These are phyloP conservation scores for Pleurotus salmoneostramineus DNA, from an alignment of 768 basidiomycete species.

Conservation along the genomic window DNA sequence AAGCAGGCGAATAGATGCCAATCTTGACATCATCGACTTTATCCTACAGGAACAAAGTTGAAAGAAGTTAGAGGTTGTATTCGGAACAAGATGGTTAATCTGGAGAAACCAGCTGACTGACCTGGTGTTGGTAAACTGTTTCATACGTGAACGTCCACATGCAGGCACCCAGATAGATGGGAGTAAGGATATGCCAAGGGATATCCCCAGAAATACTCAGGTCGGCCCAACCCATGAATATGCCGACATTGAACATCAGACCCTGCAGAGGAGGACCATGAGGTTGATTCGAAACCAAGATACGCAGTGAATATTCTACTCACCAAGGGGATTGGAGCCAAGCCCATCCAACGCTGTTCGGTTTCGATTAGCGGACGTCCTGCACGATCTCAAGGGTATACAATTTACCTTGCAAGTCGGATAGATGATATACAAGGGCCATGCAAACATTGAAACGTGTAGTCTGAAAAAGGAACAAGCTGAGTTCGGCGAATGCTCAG, in stretches of 20 bases:
- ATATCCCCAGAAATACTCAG: constrained; percentile 16
- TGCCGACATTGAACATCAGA: constrained; percentile 26
- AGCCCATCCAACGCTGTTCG: constrained; percentile 23
- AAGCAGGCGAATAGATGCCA: constrained; percentile 56
- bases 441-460: constrained; percentile 20
- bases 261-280: constrained; percentile 15
- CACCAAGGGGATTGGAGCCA: constrained; percentile 26
- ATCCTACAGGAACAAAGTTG: constrained; percentile 32
- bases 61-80: not conserved
- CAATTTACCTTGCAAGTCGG: constrained; percentile 28
- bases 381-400: not conserved
- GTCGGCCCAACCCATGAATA: constrained; percentile 28
- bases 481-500: not conserved
- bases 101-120: constrained; percentile 5
- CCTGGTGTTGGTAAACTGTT: constrained; percentile 29
- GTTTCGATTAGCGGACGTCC: not conserved
- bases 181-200: constrained; percentile 20
- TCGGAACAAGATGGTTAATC: too few species aligned
- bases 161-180: constrained; percentile 21
- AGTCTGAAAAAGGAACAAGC: constrained; percentile 11
- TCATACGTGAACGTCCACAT: constrained; percentile 28
- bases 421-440: constrained; percentile 28
- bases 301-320: not conserved
- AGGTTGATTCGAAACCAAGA: not conserved
- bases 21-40: constrained; percentile 52